Percentiles rank a stretch among this genome's conserved stretches.
phyloP scores from a whole-genome alignment of 768 basidiomycete species.

The Pulveroboletus sp. region DNA sequence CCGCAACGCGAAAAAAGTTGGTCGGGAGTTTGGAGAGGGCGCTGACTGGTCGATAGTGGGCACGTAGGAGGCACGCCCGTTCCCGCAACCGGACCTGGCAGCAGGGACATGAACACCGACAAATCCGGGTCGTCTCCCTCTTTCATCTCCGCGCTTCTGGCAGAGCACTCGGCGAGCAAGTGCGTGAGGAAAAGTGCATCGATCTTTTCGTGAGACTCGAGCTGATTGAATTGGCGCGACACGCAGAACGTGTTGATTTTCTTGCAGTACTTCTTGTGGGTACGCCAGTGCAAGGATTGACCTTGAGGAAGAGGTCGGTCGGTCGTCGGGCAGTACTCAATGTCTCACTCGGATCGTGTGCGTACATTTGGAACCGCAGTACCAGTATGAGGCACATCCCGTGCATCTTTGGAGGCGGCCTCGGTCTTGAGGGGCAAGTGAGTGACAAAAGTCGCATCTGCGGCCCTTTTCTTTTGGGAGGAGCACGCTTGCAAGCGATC shows the following conservation, averaged over 20 bases:
- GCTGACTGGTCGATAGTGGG: slow-evolving; percentile 25
- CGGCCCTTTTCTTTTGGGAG: slow-evolving; percentile 53
- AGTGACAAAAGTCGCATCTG: slow-evolving; percentile 65
- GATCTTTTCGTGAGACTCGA: slow-evolving; percentile 49
- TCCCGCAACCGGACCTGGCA: slow-evolving; percentile 37
- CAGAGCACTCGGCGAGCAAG: slow-evolving; percentile 41
- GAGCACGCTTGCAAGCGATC: slow-evolving; percentile 45
- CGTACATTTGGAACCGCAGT: slow-evolving; percentile 64
- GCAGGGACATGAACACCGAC: slow-evolving; percentile 39
- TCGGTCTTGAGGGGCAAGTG: slow-evolving; percentile 23
- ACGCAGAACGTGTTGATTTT: slow-evolving; percentile 41
- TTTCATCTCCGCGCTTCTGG: slow-evolving; percentile 3
- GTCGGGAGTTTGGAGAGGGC: slow-evolving; percentile 17
- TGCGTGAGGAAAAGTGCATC: slow-evolving; percentile 66
- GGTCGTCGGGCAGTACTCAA: slow-evolving; percentile 6
- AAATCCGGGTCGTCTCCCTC: slow-evolving; percentile 25
- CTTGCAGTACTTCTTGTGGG: slow-evolving; percentile 69
- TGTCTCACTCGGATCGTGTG: slow-evolving; percentile 4
- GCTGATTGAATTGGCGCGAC: slow-evolving; percentile 43
- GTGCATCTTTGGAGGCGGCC: slow-evolving; percentile 50
- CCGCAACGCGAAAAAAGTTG: slow-evolving; percentile 57
- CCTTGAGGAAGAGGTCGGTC: slow-evolving; percentile 37
- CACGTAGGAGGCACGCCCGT: slow-evolving; percentile 30
- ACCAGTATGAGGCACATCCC: slow-evolving; percentile 68
- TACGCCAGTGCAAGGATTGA: slow-evolving; percentile 63